Percentiles rank a stretch among this genome's conserved stretches.
Evolutionary conservation across 2,329 filamentous ascomycete genomes (phyloP).

Genomic region (Aspergillus awamori): DNA sequence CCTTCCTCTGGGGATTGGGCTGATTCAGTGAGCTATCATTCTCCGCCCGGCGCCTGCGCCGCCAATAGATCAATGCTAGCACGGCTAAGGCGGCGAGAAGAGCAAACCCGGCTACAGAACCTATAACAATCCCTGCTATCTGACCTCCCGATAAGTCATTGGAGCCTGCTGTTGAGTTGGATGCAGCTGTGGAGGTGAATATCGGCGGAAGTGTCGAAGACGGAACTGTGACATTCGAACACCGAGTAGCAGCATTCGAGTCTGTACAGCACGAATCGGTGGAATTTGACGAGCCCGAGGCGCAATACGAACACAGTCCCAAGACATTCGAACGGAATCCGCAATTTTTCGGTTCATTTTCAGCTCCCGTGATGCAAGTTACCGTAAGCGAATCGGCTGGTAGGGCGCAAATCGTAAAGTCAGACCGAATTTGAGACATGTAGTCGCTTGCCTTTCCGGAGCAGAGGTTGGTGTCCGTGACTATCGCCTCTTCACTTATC

Average conservation of each 20-base stretch:
- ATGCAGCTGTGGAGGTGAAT: conserved; percentile 67
- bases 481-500: conserved; percentile 83
- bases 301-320: conserved; percentile 86
- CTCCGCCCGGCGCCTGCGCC: conserved; percentile 61
- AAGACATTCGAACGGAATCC: conserved; percentile 72
- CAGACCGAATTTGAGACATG: conserved; percentile 78
- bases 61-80: conserved; percentile 60
- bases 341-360: conserved; percentile 85
- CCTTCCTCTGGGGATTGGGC: conserved; percentile 67
- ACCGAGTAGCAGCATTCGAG: conserved; percentile 72
- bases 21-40: conserved; percentile 85
- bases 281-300: conserved; percentile 79
- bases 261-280: conserved; percentile 95
- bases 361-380: conserved; percentile 72
- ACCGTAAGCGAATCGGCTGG: conserved; percentile 77
- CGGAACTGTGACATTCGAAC: conserved; percentile 76
- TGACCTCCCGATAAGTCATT: conserved; percentile 73
- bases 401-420: conserved; percentile 86
- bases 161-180: conserved; percentile 54
- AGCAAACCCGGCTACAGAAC: conserved; percentile 70
- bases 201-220: conserved; percentile 63
- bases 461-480: conserved; percentile 74
- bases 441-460: conserved; percentile 66
- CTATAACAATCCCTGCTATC: conserved; percentile 89
- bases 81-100: conserved; percentile 69